These are phyloP conservation scores for Monocercomonoides exilis DNA, from an alignment of 78 protist species.

Conservation along the genomic window DNA sequence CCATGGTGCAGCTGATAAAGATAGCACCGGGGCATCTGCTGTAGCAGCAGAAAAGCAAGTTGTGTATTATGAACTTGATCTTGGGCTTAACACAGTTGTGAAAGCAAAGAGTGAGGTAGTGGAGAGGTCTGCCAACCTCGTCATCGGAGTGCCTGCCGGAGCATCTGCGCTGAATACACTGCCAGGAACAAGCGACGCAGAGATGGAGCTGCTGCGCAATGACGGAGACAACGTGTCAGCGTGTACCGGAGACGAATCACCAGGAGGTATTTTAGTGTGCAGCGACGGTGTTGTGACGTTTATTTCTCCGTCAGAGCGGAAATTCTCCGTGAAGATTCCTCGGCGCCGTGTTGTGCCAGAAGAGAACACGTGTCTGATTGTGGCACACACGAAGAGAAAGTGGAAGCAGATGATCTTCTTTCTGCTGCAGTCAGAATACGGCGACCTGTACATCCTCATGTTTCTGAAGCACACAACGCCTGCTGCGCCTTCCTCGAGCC, in stretches of 20 bases:
- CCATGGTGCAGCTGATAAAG: conserved; percentile 50
- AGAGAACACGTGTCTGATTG: background rate
- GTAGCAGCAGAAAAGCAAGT: conserved; percentile 36
- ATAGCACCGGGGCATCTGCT: conserved; percentile 26
- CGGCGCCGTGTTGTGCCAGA: background rate
- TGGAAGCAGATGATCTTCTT: conserved; percentile 62
- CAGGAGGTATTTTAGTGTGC: background rate
- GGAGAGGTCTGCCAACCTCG: conserved; percentile 51
- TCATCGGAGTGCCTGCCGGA: conserved; percentile 35
- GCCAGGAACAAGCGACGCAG: background rate
- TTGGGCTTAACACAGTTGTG: conserved; percentile 92
- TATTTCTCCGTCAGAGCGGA: background rate
- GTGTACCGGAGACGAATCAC: background rate
- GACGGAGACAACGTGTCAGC: too few relatives aligned
- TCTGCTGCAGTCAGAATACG: conserved; percentile 81
- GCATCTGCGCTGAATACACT: background rate
- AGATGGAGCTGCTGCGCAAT: too few relatives aligned
- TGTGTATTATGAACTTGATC: conserved; percentile 86
- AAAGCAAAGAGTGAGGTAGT: conserved; percentile 60
- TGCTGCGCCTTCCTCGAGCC: background rate
- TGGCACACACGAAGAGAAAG: background rate
- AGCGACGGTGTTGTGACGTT: background rate
- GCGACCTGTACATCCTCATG: conserved; percentile 79
- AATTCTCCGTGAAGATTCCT: background rate
- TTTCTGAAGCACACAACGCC: conserved; percentile 37